phyloP scores from a whole-genome alignment of 805 yeast species.

The Candida maesae region DNA sequence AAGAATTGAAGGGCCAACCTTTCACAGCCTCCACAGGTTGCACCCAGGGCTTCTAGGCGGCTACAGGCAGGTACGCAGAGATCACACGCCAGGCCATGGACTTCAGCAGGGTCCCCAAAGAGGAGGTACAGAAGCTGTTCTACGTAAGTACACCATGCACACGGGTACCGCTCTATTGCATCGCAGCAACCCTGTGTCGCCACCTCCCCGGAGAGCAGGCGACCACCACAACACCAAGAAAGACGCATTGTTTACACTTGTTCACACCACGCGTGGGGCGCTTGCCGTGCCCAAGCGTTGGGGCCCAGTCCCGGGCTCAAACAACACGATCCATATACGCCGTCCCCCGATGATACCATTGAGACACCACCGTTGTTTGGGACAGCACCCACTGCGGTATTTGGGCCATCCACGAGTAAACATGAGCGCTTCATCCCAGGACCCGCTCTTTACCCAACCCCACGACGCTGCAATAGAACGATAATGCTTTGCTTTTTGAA shows the following conservation, averaged over 20 bases:
- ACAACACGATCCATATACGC: too few relatives aligned
- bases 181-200: not conserved
- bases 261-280: slow-evolving; percentile 1
- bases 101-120: slow-evolving; percentile 23
- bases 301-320: too few relatives aligned
- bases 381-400: too few relatives aligned
- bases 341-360: too few relatives aligned
- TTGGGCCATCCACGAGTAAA: too few relatives aligned
- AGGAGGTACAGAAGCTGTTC: slow-evolving; percentile 28
- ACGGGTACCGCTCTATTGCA: not conserved
- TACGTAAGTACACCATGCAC: slow-evolving; percentile 16
- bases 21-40: slow-evolving; percentile 12
- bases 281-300: too few relatives aligned
- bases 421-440: too few relatives aligned
- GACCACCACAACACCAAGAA: not conserved
- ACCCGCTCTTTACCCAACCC: too few relatives aligned
- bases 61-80: slow-evolving; percentile 1
- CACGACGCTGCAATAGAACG: too few relatives aligned
- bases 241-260: slow-evolving; percentile 9
- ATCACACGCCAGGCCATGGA: slow-evolving; percentile 20
- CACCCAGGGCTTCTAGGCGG: too few relatives aligned
- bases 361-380: too few relatives aligned
- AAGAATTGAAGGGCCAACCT: slow-evolving; percentile 12
- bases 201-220: not conserved
- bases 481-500: too few relatives aligned